A percentile compares a stretch with the other conserved stretches of the same genome.
phyloP scores from a whole-genome alignment of 2,329 filamentous ascomycete genomes.

The Macroventuria anomochaeta region DNA sequence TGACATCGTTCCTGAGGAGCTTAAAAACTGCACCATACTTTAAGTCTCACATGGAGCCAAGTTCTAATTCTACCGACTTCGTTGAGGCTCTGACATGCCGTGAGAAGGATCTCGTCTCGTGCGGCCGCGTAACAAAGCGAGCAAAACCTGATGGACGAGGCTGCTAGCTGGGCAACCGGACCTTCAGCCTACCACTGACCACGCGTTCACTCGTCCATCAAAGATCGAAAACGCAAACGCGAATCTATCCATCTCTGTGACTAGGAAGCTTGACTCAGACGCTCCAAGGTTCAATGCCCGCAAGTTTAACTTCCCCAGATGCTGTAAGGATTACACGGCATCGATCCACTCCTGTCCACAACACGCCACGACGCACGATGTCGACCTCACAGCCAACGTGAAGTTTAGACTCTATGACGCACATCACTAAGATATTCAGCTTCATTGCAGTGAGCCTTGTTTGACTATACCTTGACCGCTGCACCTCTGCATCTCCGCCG shows the following conservation, averaged over 20 bases:
- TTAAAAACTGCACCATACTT: background rate
- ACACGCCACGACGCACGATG: too few species aligned
- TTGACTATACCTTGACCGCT: too few species aligned
- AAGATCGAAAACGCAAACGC: background rate
- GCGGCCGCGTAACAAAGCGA: slow-evolving; percentile 1
- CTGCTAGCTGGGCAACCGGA: slow-evolving; percentile 5
- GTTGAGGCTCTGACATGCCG: slow-evolving; percentile 1
- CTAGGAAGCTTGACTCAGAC: background rate
- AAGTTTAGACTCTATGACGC: too few species aligned
- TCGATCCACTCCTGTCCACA: too few species aligned
- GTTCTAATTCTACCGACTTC: background rate
- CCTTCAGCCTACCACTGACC: background rate
- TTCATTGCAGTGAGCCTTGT: too few species aligned
- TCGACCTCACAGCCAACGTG: too few species aligned
- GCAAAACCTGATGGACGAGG: background rate
- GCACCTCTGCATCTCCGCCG: too few species aligned
- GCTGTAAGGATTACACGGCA: background rate
- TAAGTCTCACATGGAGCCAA: background rate
- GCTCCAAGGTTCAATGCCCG: background rate
- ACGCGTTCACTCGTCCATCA: background rate
- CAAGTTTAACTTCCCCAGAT: background rate
- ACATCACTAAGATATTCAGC: too few species aligned
- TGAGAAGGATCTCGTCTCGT: background rate
- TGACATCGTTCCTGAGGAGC: slow-evolving; percentile 4
- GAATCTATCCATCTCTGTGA: too few species aligned